A percentile compares a stretch with the other conserved stretches of the same genome.
These are phyloP conservation scores for Hypoxylon sp. DNA, from an alignment of 2,329 filamentous ascomycete genomes.

Conservation along the genomic window DNA sequence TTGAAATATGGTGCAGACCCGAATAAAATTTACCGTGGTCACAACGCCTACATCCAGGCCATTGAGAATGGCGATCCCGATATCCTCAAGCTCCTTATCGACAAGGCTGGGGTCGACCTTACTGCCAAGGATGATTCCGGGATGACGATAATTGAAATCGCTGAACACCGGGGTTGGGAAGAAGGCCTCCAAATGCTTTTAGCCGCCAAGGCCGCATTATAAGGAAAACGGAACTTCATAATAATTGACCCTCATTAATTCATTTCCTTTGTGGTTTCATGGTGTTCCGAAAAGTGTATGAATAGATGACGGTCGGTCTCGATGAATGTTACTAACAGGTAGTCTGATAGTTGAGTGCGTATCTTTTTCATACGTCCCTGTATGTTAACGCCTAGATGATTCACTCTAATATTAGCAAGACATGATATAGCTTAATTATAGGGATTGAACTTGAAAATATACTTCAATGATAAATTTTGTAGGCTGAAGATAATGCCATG, in stretches of 20 bases:
- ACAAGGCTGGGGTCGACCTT: conserved; percentile 67
- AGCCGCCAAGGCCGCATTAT: conserved; percentile 38
- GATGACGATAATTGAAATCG: conserved; percentile 70
- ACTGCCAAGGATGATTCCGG: conserved; percentile 68
- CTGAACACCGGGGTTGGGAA: conserved; percentile 70
- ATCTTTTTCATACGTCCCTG: not conserved
- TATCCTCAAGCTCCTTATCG: conserved; percentile 67
- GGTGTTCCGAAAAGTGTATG: conserved; percentile 4
- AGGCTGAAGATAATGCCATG: no score
- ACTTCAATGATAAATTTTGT: no score
- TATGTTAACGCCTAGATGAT: conserved; percentile 3
- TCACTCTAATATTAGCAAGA: conserved; percentile 5
- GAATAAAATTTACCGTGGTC: conserved; percentile 76
- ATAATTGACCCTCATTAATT: not conserved
- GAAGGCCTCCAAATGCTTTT: conserved; percentile 67
- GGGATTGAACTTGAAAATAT: not conserved
- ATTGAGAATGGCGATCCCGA: conserved; percentile 73
- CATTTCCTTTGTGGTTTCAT: conserved; percentile 17
- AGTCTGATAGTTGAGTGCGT: not conserved
- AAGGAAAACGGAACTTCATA: not conserved
- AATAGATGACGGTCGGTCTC: conserved; percentile 12
- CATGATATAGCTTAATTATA: not conserved
- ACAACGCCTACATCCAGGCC: conserved; percentile 76
- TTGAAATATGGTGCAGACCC: conserved; percentile 76
- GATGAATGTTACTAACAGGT: conserved; percentile 13